Percentiles rank a stretch among this genome's conserved stretches.
Evolutionary conservation across 2,329 filamentous ascomycete genomes (phyloP).

Genomic region (Penicillium glabrum): DNA sequence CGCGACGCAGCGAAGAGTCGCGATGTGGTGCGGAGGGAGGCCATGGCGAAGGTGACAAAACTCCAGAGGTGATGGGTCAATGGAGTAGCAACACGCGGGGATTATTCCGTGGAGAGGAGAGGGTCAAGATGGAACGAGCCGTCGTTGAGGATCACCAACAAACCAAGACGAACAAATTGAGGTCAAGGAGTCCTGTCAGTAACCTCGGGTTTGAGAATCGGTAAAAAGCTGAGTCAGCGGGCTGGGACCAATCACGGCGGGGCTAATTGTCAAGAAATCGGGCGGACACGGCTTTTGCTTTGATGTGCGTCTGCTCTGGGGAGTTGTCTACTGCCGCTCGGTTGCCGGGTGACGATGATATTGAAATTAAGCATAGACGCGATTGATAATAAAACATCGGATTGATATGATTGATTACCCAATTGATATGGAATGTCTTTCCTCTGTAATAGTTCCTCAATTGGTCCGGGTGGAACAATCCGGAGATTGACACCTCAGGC

Average conservation of each 20-base stretch:
- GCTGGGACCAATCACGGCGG: conserved; percentile 27
- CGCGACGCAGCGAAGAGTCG: conserved; percentile 45
- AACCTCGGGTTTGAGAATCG: conserved; percentile 40
- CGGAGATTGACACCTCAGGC: conserved; percentile 10
- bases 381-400: not conserved
- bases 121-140: conserved; percentile 21
- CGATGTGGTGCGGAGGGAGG: conserved; percentile 50
- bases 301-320: not conserved
- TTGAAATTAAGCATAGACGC: not conserved
- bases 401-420: not conserved
- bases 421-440: not conserved
- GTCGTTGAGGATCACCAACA: conserved; percentile 11
- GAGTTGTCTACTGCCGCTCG: conserved; percentile 9
- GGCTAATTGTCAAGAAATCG: conserved; percentile 40
- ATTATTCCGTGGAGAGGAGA: conserved; percentile 16
- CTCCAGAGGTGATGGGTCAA: conserved; percentile 7
- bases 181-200: conserved; percentile 30
- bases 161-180: conserved; percentile 23
- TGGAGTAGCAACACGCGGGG: conserved; percentile 5
- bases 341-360: not conserved
- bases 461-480: not conserved
- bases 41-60: conserved; percentile 36
- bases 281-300: conserved; percentile 33
- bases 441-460: not conserved
- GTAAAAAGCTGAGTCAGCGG: conserved; percentile 32